Percentiles rank a stretch among this genome's conserved stretches.
Conservation (phyloP, 331 rosid species). For the Arachis monticola region DNA sequence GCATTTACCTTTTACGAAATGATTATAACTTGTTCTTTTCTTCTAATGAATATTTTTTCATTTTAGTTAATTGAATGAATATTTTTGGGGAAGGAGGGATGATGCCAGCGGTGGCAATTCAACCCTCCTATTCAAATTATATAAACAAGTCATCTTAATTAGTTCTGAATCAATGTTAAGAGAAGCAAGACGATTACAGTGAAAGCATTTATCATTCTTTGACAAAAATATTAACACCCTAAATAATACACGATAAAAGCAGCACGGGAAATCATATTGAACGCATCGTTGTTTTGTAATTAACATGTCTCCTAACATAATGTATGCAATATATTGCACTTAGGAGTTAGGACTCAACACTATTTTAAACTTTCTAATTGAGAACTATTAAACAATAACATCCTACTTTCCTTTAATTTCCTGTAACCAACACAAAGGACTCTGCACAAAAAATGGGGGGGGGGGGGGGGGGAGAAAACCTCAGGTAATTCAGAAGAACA, state of each 20-base stretch:
- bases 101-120: no score
- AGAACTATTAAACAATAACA: constrained; percentile 13
- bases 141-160: not conserved
- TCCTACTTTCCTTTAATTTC: constrained; percentile 36
- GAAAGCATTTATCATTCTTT: not conserved
- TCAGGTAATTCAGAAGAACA: constrained; percentile 36
- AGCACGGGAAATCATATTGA: constrained; percentile 15
- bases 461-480: constrained; percentile 25
- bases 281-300: constrained; percentile 1
- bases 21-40: no score
- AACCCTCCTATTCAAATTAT: not conserved
- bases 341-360: not conserved
- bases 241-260: not conserved
- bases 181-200: not conserved
- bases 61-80: no score
- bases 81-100: no score
- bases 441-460: constrained; percentile 24
- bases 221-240: not conserved
- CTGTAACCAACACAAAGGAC: constrained; percentile 1
- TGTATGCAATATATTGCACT: constrained; percentile 7
- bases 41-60: no score
- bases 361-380: not conserved
- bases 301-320: constrained; percentile 10
- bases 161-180: not conserved
- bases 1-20: no score